A percentile compares a stretch with the other conserved stretches of the same genome.
These are phyloP conservation scores for Sonneratia alba DNA, from an alignment of 345 rosid species.

Conservation along the genomic window DNA sequence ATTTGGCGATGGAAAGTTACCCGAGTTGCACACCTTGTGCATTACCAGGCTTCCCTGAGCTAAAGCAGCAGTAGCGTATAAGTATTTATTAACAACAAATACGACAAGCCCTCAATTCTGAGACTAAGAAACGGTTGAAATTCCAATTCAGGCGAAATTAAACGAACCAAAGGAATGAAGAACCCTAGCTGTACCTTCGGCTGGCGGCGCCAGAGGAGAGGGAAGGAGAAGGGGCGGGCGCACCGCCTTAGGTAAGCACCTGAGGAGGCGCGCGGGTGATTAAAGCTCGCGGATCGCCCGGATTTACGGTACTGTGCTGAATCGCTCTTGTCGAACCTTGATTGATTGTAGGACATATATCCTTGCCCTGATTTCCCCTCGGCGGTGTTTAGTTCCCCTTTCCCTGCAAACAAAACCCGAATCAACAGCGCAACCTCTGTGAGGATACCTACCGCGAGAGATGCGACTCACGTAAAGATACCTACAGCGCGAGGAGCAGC, in stretches of 20 bases:
- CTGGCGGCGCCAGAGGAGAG: constrained; percentile 20
- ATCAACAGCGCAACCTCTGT: neutral
- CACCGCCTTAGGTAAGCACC: constrained; percentile 55
- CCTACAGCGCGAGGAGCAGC: neutral
- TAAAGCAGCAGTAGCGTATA: constrained; percentile 8
- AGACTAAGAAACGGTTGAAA: neutral
- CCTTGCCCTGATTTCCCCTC: neutral
- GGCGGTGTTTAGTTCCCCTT: neutral
- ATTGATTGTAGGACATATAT: constrained; percentile 96
- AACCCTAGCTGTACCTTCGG: constrained; percentile 43
- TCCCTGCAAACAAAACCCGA: neutral
- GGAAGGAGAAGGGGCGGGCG: constrained; percentile 58
- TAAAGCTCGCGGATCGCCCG: constrained; percentile 71
- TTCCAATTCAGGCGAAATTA: neutral
- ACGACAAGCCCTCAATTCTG: neutral
- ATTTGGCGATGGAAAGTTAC: constrained; percentile 30
- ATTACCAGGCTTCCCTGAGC: constrained; percentile 63
- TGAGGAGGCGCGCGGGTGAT: constrained; percentile 66
- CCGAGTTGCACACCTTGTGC: constrained; percentile 64
- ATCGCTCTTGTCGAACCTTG: constrained; percentile 73
- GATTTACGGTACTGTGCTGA: constrained; percentile 42
- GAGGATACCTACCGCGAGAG: neutral
- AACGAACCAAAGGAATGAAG: neutral
- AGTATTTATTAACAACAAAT: neutral
- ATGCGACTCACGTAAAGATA: neutral